Base-by-base conservation (phyloP, 2,329 filamentous ascomycete genomes). In the Raffaelea deltoideospora region DNA sequence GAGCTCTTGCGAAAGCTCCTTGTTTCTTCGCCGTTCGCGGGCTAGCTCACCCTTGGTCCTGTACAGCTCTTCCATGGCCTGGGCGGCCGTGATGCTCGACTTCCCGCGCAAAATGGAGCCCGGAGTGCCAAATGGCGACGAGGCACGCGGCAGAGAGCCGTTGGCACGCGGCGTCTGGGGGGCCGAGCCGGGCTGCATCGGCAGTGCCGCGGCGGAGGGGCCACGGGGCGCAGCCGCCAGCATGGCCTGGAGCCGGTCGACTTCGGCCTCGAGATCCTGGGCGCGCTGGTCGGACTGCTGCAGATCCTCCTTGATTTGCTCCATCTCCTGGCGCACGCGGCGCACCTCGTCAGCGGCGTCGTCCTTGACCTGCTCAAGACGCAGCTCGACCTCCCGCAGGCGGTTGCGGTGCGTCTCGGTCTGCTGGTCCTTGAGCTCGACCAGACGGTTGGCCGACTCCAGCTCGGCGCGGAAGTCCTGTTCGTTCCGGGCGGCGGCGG, bases 391-490 rank as follows among this genome's bases (percentile, higher is more conserved):
- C 34, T 85, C 79, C 41, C 76, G 71, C 13, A 86, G 61, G 34
- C 80, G 72, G 40, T 74, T 71, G 51, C 76, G 74, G 47, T 82
- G 74, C 13, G 79, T 83, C 39, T 79, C 68, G 23, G 79, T 76
- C 37, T 81, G 76, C 50, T 87, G 77, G 40, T 83, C 72, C 45
- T 84, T 83, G 51, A 92, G 69, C 43, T 94, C 79, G 3, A 86
- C 82, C 17, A 98, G 68, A 31, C 90, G 75, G 40, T 74, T 76
- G 20, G 81, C 76, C 43, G 79, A 79, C 45, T 92, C 85, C 8
- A 94, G 66, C 53, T 96, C 87, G 38, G 87, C 77, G 47, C 79
- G 76, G 64, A 90, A 92, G 42, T 79, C 79, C 53, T 95, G 81
- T 42, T 93, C 78, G n/a, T 77, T 76, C 37, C 82, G 74, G 2